These are phyloP conservation scores for Globisporangium emineosum DNA, from an alignment of 352 stramenopile species.

Conservation along the genomic window DNA sequence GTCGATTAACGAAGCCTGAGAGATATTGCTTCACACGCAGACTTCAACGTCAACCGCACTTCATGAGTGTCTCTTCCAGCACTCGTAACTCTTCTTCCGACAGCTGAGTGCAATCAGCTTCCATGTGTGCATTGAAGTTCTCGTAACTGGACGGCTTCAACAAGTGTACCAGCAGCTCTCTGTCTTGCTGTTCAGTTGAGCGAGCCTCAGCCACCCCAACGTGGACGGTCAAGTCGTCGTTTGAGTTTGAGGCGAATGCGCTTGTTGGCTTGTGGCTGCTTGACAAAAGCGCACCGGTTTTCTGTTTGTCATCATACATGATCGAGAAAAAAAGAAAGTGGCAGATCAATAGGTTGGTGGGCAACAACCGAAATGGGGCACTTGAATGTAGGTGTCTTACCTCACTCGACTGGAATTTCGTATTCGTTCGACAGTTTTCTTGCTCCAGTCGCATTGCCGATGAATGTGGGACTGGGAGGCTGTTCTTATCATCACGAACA, in stretches of 20 bases:
- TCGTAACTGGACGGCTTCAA: slow-evolving; percentile 13
- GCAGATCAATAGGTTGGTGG: background rate
- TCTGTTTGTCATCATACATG: background rate
- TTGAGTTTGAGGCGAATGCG: background rate
- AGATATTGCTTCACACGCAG: background rate
- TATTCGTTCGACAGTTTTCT: background rate
- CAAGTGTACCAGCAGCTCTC: background rate
- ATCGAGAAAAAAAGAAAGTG: background rate
- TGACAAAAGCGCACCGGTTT: background rate
- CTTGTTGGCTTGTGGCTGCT: background rate
- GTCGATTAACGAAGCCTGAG: background rate
- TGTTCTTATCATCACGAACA: background rate
- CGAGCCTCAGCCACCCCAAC: background rate
- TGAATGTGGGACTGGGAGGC: background rate
- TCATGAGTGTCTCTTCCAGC: slow-evolving; percentile 26
- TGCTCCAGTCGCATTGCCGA: background rate
- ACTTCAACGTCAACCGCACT: background rate
- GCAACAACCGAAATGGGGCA: background rate
- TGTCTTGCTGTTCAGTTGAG: background rate
- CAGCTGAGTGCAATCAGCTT: slow-evolving; percentile 8
- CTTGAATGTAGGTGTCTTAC: background rate
- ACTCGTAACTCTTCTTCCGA: slow-evolving; percentile 27
- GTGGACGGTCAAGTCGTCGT: background rate
- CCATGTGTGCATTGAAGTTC: background rate
- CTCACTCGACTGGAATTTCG: background rate